phyloP scores from a whole-genome alignment of 176 grass and related monocot species.

The Neostapfia colusana region DNA sequence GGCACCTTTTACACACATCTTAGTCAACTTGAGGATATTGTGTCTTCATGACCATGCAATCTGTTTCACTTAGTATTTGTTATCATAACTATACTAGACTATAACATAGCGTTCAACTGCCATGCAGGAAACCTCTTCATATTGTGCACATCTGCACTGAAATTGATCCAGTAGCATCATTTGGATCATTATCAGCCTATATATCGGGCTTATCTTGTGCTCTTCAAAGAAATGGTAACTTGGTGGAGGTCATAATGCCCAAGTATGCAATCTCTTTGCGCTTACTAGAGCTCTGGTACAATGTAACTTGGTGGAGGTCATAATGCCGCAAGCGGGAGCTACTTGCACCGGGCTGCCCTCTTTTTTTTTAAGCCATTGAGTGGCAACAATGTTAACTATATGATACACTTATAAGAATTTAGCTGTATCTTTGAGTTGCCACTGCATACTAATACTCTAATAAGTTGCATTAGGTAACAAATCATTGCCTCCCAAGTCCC shows the following conservation, averaged over 20 bases:
- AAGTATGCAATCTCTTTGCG: conserved; percentile 41
- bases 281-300: background rate
- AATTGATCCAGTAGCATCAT: conserved; percentile 52
- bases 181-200: conserved; percentile 50
- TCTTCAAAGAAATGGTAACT: conserved; percentile 54
- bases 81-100: conserved; percentile 19
- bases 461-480: background rate
- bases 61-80: background rate
- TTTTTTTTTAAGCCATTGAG: too few relatives aligned
- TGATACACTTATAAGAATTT: background rate
- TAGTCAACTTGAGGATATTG: background rate
- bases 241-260: conserved; percentile 66
- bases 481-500: background rate
- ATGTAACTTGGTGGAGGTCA: too few relatives aligned
- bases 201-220: conserved; percentile 53
- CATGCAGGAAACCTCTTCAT: conserved; percentile 52
- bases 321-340: too few relatives aligned
- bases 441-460: background rate
- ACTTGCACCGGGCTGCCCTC: too few relatives aligned
- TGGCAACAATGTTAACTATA: background rate
- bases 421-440: background rate
- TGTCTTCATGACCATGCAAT: too few relatives aligned
- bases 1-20: background rate
- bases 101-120: background rate
- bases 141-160: conserved; percentile 62